phyloP scores from a whole-genome alignment of 1,139 yeast species.

The Candida glucosophila region DNA sequence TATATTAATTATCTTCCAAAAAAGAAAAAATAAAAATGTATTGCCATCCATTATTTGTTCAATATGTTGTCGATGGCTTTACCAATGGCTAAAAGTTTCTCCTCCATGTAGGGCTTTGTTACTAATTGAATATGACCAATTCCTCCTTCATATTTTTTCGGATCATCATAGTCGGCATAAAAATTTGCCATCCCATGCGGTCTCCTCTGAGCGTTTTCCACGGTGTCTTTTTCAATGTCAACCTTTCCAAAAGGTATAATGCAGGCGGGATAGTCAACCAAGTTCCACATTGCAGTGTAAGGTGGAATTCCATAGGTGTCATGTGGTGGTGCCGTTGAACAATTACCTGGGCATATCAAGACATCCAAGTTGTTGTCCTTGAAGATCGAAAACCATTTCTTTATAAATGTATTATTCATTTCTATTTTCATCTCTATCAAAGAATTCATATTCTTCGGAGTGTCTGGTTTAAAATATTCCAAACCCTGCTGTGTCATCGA shows the following conservation, averaged over 20 bases:
- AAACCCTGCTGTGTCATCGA: constrained; percentile 1
- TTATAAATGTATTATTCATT: background rate
- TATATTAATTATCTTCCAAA: no score
- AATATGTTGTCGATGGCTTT: background rate
- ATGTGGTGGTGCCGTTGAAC: constrained; percentile 2
- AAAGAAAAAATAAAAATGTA: no score
- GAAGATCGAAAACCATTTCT: constrained; percentile 1
- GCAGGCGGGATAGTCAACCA: constrained; percentile 15
- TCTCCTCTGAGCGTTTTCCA: background rate
- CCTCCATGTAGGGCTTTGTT: background rate
- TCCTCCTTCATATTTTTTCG: background rate
- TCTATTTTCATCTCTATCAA: background rate
- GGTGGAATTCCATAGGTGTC: constrained; percentile 1
- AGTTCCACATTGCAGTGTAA: constrained; percentile 13
- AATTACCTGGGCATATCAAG: constrained; percentile 1
- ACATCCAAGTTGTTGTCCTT: background rate
- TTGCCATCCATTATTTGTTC: no score
- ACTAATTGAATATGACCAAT: background rate
- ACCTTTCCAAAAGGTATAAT: constrained; percentile 14
- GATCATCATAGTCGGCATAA: constrained; percentile 1
- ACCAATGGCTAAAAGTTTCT: constrained; percentile 1
- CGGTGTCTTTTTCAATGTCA: constrained; percentile 3
- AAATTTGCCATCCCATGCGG: background rate
- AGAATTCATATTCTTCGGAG: constrained; percentile 1
- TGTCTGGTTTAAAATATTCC: background rate